Base-by-base conservation (phyloP, 352 stramenopile species). In the Phytopythium cucurbitacearum region DNA sequence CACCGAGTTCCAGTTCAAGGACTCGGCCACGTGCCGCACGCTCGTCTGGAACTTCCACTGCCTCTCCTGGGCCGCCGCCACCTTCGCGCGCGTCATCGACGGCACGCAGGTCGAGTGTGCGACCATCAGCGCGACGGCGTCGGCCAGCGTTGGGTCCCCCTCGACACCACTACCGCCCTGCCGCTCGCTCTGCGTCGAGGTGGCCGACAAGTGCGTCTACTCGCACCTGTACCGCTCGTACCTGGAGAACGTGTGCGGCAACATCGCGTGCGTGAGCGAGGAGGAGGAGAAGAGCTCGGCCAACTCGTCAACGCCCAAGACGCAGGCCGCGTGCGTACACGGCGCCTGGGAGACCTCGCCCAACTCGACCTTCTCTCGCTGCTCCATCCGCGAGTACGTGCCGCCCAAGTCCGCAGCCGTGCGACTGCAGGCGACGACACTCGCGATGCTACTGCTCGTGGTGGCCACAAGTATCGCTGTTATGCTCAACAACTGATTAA, bases 31-130 rank as follows among this genome's bases (percentile, higher is more conserved):
- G 3, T 91, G 80, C 49, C 77, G 61, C 7, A 48, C 59, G n/a
- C 67, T 89, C 33, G 80, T 91, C 48, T 87, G 80, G 72, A 89
- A 85, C 40, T 87, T 84, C 57, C 79, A 91, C 56, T 91, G 80
- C 48, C 61, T 91, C 9, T 83, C 80, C 42, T 85, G 77, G 75
- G 76, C 75, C 9, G 62, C 77, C 13, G 71, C 61, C 3, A 80
- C 68, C 16, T 84, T 85, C 48, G 21, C 70, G 36, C 62, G 70
- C 15, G 51, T 69, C 10, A 62, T 85, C 40, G 60, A 69, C 28
- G 73, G 68, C 40, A 62, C 57, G 1, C 1, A 36, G 3, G 64
- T 81, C 13, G 68, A 56, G 7, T 88, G 77, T 13, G 10, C 1
- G 1, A 56, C 44, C 11, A 65, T 60, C 40, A 69, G 50, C 28